A percentile compares a stretch with the other conserved stretches of the same genome.
phyloP scores from a whole-genome alignment of 192 early-diverging fungal species.

The Backusella luteola region DNA sequence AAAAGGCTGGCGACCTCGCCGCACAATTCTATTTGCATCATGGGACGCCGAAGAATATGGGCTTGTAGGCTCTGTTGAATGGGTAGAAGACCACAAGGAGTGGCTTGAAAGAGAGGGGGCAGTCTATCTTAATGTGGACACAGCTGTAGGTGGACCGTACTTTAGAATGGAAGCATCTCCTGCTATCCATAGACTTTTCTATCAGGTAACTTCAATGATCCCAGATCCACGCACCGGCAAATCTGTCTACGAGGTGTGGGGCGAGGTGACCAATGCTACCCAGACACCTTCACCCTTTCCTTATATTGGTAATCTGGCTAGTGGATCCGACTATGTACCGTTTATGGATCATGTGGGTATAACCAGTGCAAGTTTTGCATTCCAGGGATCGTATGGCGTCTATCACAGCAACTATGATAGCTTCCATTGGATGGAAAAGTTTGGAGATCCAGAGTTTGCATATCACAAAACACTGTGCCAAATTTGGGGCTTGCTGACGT shows the following conservation, averaged over 20 bases:
- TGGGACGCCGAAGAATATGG: constrained; percentile 75
- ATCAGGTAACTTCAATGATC: constrained; percentile 47
- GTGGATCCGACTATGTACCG: constrained; percentile 54
- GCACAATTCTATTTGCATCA: constrained; percentile 60
- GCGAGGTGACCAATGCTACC: not conserved
- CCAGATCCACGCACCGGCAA: constrained; percentile 44
- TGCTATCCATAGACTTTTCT: constrained; percentile 43
- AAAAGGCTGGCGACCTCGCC: constrained; percentile 62
- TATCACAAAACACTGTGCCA: constrained; percentile 47
- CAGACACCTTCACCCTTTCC: not conserved
- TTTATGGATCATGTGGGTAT: constrained; percentile 66
- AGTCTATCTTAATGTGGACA: constrained; percentile 63
- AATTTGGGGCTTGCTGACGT: constrained; percentile 45
- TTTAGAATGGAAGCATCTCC: constrained; percentile 57
- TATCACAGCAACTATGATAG: constrained; percentile 71
- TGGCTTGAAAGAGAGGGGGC: constrained; percentile 53
- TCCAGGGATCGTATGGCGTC: constrained; percentile 48
- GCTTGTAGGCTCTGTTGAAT: constrained; percentile 65
- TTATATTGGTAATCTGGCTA: constrained; percentile 38
- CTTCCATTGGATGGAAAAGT: constrained; percentile 55
- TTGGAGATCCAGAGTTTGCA: constrained; percentile 53
- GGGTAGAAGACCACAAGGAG: constrained; percentile 63
- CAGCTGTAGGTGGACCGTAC: constrained; percentile 47
- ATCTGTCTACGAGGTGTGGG: constrained; percentile 54
- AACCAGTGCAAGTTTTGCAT: constrained; percentile 53